Percentiles rank a stretch among this genome's conserved stretches.
Evolutionary conservation across 2,329 filamentous ascomycete genomes (phyloP).

Genomic region (Neoscytalidium dimidiatum): DNA sequence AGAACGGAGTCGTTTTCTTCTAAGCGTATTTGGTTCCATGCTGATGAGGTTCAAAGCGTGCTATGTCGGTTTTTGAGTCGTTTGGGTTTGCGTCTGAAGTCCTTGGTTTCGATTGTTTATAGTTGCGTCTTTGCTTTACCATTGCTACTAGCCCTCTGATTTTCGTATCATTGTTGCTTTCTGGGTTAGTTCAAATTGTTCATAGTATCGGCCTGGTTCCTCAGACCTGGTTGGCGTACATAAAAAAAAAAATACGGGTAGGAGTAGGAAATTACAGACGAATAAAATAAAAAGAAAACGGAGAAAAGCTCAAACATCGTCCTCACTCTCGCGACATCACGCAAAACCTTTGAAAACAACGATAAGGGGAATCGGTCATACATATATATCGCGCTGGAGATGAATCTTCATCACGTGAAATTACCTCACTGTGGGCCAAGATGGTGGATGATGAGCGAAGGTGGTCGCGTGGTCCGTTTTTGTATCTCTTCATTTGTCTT

Average conservation of each 20-base stretch:
- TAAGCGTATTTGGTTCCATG: not conserved
- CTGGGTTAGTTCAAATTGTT: not conserved
- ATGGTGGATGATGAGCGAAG: not conserved
- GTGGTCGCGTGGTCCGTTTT: not conserved
- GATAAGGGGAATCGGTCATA: not conserved
- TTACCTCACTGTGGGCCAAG: constrained; percentile 11
- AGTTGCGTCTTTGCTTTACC: not conserved
- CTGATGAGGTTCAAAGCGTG: not conserved
- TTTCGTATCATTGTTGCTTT: not conserved
- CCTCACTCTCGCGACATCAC: too few relatives aligned
- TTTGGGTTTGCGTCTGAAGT: not conserved
- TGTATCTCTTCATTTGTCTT: not conserved
- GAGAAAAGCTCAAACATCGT: too few relatives aligned
- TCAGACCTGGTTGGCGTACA: not conserved
- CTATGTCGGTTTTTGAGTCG: not conserved
- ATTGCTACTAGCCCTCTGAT: too few relatives aligned
- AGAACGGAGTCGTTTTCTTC: not conserved
- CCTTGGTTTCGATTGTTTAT: not conserved
- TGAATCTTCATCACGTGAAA: constrained; percentile 1
- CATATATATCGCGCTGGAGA: not conserved
- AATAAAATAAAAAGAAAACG: not conserved
- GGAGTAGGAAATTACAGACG: not conserved
- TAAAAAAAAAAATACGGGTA: not conserved
- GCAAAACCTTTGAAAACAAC: too few relatives aligned
- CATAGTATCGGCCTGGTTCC: not conserved